Percentiles rank a stretch among this genome's conserved stretches.
Evolutionary conservation across 306 rosid species (phyloP).

Genomic region (peach (Prunus persica)): Prunus_persica_NCBIv2 NC_034014.1:6453501-6454000

Average conservation of each 20-base stretch:
- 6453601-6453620: conserved; percentile 2
- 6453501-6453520: conserved; percentile 52
- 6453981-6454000: background rate
- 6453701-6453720: background rate
- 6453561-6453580: conserved; percentile 45
- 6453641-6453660: background rate
- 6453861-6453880: background rate
- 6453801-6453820: background rate
- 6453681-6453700: background rate
- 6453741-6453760: background rate
- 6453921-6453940: background rate
- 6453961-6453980: background rate
- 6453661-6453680: background rate
- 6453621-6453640: background rate
- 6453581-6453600: conserved; percentile 33
- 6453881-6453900: background rate
- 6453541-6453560: conserved; percentile 46
- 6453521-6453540: conserved; percentile 51
- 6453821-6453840: background rate
- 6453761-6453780: background rate
- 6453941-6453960: background rate
- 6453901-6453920: too few species aligned
- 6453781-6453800: background rate
- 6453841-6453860: background rate
- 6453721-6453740: background rate